Conservation (phyloP, 78 protist genomes). For the Dictyostelium capitatum region DNA sequence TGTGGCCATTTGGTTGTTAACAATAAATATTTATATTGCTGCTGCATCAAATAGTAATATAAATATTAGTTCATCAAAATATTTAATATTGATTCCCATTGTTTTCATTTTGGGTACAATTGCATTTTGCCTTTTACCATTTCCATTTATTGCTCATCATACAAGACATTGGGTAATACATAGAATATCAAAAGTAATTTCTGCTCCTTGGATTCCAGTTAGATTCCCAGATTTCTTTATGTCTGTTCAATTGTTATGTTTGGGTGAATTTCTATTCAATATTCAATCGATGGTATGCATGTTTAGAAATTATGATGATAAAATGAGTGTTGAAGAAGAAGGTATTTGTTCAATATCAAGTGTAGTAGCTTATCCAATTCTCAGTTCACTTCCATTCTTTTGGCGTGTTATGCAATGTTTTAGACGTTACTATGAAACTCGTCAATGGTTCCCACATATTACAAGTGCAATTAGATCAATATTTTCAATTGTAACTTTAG, state of each 20-base stretch:
- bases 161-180: slow-evolving; percentile 59
- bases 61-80: not conserved
- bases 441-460: slow-evolving; percentile 57
- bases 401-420: slow-evolving; percentile 75
- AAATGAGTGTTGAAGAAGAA: not conserved
- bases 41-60: not conserved
- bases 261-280: slow-evolving; percentile 64
- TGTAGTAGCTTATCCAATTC: slow-evolving; percentile 19
- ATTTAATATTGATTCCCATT: not conserved
- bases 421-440: slow-evolving; percentile 68
- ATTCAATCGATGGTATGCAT: slow-evolving; percentile 69
- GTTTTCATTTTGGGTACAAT: slow-evolving; percentile 10
- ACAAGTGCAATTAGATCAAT: slow-evolving; percentile 74
- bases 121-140: slow-evolving; percentile 17
- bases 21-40: slow-evolving; percentile 42
- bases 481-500: slow-evolving; percentile 19
- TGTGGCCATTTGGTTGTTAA: slow-evolving; percentile 24
- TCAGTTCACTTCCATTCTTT: slow-evolving; percentile 45
- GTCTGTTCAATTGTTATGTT: slow-evolving; percentile 51
- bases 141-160: slow-evolving; percentile 14
- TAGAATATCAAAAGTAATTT: slow-evolving; percentile 30
- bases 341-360: slow-evolving; percentile 7
- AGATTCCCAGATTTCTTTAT: slow-evolving; percentile 60
- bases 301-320: not conserved
- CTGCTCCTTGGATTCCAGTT: slow-evolving; percentile 62